Base-by-base conservation (phyloP, 2,329 filamentous ascomycete genomes). In the Tolypocladium nubicola region DNA sequence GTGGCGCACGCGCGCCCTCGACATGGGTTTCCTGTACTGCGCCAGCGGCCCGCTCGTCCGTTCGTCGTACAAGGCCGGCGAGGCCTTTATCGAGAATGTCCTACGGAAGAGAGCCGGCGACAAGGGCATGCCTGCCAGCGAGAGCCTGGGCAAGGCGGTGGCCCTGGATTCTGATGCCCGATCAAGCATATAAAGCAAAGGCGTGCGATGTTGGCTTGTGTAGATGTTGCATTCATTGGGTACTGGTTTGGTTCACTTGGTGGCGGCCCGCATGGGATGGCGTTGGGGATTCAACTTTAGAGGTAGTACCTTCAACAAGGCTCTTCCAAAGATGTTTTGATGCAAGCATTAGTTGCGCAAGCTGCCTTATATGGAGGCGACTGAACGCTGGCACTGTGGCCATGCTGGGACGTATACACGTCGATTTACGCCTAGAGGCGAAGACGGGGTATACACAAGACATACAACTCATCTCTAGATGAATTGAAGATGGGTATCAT, bases 41-140 rank as follows among this genome's bases (percentile, higher is more conserved):
- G 94, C 94, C 16, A 94, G 89, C 58, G 94, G 94, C 0, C 94
- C 94, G 1, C 77, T 99, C 53, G 93, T 99, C 30, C 83, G 94
- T 59, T 96, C 91, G 64, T 95, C 89, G 52, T 99, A 99, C 77
- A 99, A 99, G 79, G 94, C 94, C 2, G 94, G 94, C 41, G 94
- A 99, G 77, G 90, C 91, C 1, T 99, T 99, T 70, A 99, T 99
- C 65, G 94, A 99, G 79, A 99, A 99, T 66, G 93, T 99, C 23
- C 76, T 99, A 59, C 89, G 90, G 74, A 96, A 96, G 83, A 80
- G 90, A 54, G 81, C 78, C 0, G 77, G 75, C 23, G 73, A 74
- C 61, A 78, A 73, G 62, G 64, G 63, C 35, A 63, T 69, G 56
- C 62, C 63, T 3, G 60, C 71, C 1, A 64, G 69, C 33, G 66